Base-by-base conservation (phyloP, 108 stramenopile genomes). In the Cyclotella atomus region DNA sequence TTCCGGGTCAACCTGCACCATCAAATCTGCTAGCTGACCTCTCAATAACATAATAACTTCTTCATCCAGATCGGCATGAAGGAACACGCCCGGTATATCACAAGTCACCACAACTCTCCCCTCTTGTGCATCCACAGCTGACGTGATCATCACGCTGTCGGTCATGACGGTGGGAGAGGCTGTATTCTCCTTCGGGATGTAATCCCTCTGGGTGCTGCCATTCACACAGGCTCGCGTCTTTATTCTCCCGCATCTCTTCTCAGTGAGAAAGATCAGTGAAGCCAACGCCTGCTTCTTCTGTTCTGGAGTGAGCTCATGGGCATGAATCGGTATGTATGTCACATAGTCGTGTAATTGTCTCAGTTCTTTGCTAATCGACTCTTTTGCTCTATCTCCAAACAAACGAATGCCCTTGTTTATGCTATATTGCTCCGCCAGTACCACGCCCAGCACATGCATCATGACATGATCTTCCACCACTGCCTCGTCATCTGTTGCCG, bases 111-210 rank as follows among this genome's bases (percentile, higher is more conserved):
- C 61, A n/a, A 33, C 38, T 36, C 61, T 14, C 8, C 17, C 16
- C 28, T 59, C 57, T 8, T 29, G 16, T 41, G 53, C 71, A 29
- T 77, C 46, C 3, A 56, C 46, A 19, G 68, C 49, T 0, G 44
- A 21, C 14, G 77, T 54, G 0, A 82, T 29, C 0, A 78, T 10
- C 3, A 82, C 8, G 19, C 76, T 49, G 5, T 82, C 77, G 16
- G 43, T 27, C 0, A 59, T 25, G 1, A 75, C 63, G 23, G 78
- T 76, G 46, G 82, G 82, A 0, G 85, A 73, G 0, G 34, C 52
- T 0, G 69, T 36, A 14, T 80, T 66, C 21, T 28, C 25, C 41
- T 74, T 60, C 0, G 19, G 10, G 20, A 52, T 15, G 57, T 59
- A 17, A 8, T 59, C 16, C 17, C 57, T 24, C 17, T 59, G 57